phyloP scores from a whole-genome alignment of 306 rosid genomes.

The Quercus dentata region DNA sequence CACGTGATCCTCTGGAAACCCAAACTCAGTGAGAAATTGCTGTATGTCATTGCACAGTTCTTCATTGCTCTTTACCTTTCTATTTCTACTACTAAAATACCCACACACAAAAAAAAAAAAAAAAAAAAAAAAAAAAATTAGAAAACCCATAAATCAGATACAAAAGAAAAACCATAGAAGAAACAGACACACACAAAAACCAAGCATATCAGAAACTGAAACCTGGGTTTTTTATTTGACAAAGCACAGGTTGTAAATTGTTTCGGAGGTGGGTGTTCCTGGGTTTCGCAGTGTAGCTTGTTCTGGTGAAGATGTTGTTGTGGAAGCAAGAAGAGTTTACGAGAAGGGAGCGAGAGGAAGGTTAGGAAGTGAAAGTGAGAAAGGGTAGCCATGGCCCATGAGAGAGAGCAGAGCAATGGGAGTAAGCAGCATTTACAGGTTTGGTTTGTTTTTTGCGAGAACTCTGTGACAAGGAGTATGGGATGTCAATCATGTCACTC shows the following conservation, averaged over 20 bases:
- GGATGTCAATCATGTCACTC: background rate
- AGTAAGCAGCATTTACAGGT: background rate
- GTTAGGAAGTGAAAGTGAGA: conserved; percentile 27
- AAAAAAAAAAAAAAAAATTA: background rate
- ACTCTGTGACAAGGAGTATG: background rate
- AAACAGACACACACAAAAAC: background rate
- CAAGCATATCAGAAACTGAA: background rate
- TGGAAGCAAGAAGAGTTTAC: conserved; percentile 26
- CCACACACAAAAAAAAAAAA: background rate
- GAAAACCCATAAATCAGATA: background rate
- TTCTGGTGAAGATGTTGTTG: conserved; percentile 14
- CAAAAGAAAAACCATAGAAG: background rate
- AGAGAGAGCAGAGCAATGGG: background rate
- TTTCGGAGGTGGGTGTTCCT: conserved; percentile 3
- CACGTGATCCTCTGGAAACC: conserved; percentile 63
- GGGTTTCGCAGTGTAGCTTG: conserved; percentile 12
- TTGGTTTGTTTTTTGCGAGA: background rate
- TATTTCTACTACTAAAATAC: conserved; percentile 40
- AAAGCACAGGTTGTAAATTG: conserved; percentile 29
- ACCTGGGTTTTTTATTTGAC: conserved; percentile 45
- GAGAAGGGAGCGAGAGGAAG: conserved; percentile 20
- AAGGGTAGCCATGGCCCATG: conserved; percentile 49
- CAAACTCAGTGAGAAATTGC: conserved; percentile 51
- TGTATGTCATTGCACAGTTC: conserved; percentile 73
- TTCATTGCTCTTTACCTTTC: conserved; percentile 61